Percentiles rank a stretch among this genome's conserved stretches.
Conservation (phyloP, 2,329 filamentous ascomycete genomes). For the Colletotrichum sp. region DNA sequence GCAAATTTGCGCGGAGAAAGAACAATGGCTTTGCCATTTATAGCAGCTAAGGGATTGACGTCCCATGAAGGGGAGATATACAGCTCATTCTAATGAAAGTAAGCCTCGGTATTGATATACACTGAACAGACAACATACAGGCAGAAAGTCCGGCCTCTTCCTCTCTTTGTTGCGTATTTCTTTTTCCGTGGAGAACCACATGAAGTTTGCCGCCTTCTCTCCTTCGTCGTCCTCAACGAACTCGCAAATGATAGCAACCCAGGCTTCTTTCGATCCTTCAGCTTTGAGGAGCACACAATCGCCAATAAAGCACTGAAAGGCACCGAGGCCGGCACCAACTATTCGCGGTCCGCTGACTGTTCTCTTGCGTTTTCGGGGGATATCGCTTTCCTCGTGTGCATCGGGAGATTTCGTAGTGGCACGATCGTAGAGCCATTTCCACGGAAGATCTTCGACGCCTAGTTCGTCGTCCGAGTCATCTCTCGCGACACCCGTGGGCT, state of each 20-base stretch:
- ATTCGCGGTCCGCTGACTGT: slow-evolving; percentile 47
- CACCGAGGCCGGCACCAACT: slow-evolving; percentile 81
- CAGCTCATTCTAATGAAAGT: slow-evolving; percentile 73
- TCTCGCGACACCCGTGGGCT: slow-evolving; percentile 61
- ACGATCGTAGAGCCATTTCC: slow-evolving; percentile 78
- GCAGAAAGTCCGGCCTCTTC: slow-evolving; percentile 80
- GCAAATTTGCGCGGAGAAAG: slow-evolving; percentile 75
- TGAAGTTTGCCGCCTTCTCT: slow-evolving; percentile 83
- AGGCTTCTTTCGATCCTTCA: slow-evolving; percentile 84
- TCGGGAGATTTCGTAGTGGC: slow-evolving; percentile 18
- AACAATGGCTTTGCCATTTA: slow-evolving; percentile 87
- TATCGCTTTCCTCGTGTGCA: neutral
- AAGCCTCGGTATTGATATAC: neutral
- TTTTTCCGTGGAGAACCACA: slow-evolving; percentile 95
- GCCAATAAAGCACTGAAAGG: slow-evolving; percentile 80
- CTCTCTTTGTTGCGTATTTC: slow-evolving; percentile 86
- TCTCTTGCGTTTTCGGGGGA: neutral
- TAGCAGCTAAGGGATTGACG: slow-evolving; percentile 82
- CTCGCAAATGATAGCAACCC: slow-evolving; percentile 88
- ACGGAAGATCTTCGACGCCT: slow-evolving; percentile 72
- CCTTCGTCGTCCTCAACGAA: slow-evolving; percentile 79
- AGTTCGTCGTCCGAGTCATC: slow-evolving; percentile 92
- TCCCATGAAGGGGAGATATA: slow-evolving; percentile 92
- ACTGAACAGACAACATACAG: slow-evolving; percentile 49
- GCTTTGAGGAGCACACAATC: slow-evolving; percentile 89